Evolutionary conservation across 2,329 filamentous ascomycete species (phyloP).

Genomic region (Teratosphaeria nubilosa): DNA sequence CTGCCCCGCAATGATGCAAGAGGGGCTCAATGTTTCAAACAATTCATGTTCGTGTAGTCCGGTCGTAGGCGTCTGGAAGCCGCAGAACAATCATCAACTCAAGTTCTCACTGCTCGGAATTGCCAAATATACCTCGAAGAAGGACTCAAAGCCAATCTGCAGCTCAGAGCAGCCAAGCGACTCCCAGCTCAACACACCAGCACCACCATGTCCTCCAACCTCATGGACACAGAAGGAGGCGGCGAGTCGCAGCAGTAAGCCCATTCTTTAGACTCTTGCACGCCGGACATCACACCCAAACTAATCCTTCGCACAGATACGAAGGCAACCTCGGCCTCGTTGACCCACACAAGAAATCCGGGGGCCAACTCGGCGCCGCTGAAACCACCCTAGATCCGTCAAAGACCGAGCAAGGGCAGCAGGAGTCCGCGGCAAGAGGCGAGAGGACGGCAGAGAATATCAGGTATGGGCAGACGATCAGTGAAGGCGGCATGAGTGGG

Average conservation of each 20-base stretch:
- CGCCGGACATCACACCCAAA: neutral
- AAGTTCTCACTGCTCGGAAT: neutral
- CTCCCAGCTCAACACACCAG: neutral
- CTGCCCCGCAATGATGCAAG: neutral
- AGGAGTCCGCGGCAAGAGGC: slow-evolving; percentile 28
- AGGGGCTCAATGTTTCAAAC: slow-evolving; percentile 1
- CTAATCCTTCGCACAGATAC: slow-evolving; percentile 36
- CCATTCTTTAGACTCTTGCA: neutral
- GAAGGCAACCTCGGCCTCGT: slow-evolving; percentile 46
- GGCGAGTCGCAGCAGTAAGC: slow-evolving; percentile 40
- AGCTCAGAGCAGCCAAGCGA: neutral
- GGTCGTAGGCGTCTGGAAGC: neutral
- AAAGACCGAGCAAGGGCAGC: slow-evolving; percentile 20
- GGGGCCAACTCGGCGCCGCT: slow-evolving; percentile 43
- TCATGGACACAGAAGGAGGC: slow-evolving; percentile 51
- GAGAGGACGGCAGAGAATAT: slow-evolving; percentile 43
- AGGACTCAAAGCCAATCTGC: neutral
- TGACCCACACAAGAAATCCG: slow-evolving; percentile 41
- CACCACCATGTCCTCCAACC: slow-evolving; percentile 38
- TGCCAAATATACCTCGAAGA: neutral
- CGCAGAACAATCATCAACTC: neutral
- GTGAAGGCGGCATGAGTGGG: slow-evolving; percentile 30
- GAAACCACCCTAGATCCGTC: slow-evolving; percentile 24
- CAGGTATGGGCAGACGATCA: slow-evolving; percentile 46
- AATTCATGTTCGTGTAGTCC: slow-evolving; percentile 12